Percentiles rank a stretch among this genome's conserved stretches.
phyloP scores from a whole-genome alignment of 23 red algal genomes.

The Chondrus crispus region DNA sequence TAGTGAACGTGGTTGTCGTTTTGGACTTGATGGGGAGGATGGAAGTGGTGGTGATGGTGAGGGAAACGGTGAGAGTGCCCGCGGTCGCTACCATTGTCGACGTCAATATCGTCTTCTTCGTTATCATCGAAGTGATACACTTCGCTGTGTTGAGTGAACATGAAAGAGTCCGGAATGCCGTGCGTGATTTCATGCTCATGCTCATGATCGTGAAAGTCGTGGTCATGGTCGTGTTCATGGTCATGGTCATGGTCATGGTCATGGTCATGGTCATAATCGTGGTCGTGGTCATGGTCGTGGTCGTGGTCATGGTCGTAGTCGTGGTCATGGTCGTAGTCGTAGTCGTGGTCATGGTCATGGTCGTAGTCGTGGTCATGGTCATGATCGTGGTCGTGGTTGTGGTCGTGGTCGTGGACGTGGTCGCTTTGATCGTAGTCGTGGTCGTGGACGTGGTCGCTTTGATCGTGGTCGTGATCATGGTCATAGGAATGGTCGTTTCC shows the following conservation, averaged over 20 bases:
- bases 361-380: neutral
- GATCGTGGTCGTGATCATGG: neutral
- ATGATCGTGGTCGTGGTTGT: neutral
- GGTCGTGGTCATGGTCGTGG: neutral
- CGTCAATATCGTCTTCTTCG: too few species aligned
- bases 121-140: too few species aligned
- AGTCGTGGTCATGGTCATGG: neutral
- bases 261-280: neutral
- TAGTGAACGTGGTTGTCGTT: too few species aligned
- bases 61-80: too few species aligned
- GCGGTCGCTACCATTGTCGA: too few species aligned
- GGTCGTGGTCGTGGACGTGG: neutral
- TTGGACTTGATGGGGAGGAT: too few species aligned
- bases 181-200: neutral
- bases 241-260: neutral
- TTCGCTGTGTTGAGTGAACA: too few species aligned
- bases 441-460: neutral
- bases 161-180: neutral
- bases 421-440: neutral
- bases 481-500: neutral
- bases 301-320: neutral
- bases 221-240: neutral
- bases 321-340: neutral
- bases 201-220: neutral
- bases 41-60: too few species aligned